phyloP scores from a whole-genome alignment of 768 basidiomycete species.

The Leccinum fibrillosum region DNA sequence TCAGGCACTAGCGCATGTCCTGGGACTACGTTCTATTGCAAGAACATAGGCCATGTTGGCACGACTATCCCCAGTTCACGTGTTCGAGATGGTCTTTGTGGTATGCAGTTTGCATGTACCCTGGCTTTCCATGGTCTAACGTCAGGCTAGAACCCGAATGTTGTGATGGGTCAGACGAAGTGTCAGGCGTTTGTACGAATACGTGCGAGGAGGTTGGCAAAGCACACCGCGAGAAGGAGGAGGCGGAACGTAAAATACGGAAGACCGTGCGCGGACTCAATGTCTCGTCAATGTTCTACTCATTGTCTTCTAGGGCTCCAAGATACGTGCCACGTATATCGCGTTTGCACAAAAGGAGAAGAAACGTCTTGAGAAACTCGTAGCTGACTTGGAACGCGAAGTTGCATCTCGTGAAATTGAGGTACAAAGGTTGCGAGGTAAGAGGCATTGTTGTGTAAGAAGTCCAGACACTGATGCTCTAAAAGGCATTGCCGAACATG shows the following conservation, averaged over 20 bases:
- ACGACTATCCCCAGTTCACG: slow-evolving; percentile 72
- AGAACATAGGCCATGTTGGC: slow-evolving; percentile 86
- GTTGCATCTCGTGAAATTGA: slow-evolving; percentile 66
- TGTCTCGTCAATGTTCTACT: not conserved
- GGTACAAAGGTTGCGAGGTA: slow-evolving; percentile 71
- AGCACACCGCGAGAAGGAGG: slow-evolving; percentile 59
- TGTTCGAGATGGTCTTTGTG: slow-evolving; percentile 92
- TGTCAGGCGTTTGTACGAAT: slow-evolving; percentile 73
- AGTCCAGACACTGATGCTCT: not conserved
- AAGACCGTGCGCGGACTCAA: slow-evolving; percentile 59
- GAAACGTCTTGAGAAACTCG: slow-evolving; percentile 67
- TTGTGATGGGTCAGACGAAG: slow-evolving; percentile 96
- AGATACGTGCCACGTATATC: slow-evolving; percentile 88
- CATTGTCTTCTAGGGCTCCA: slow-evolving; percentile 61
- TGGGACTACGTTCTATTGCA: slow-evolving; percentile 75
- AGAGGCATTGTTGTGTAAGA: not conserved
- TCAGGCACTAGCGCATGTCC: slow-evolving; percentile 84
- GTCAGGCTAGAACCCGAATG: slow-evolving; percentile 71
- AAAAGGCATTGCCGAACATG: slow-evolving; percentile 73
- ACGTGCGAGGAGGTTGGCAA: slow-evolving; percentile 74
- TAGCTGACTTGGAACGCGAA: slow-evolving; percentile 53
- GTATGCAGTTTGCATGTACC: slow-evolving; percentile 41
- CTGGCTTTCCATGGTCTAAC: slow-evolving; percentile 12
- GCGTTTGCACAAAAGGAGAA: slow-evolving; percentile 87
- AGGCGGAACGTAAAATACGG: slow-evolving; percentile 72